A percentile compares a stretch with the other conserved stretches of the same genome.
phyloP scores from a whole-genome alignment of 2,329 filamentous ascomycete species.

The Nigrograna mackinnonii region DNA sequence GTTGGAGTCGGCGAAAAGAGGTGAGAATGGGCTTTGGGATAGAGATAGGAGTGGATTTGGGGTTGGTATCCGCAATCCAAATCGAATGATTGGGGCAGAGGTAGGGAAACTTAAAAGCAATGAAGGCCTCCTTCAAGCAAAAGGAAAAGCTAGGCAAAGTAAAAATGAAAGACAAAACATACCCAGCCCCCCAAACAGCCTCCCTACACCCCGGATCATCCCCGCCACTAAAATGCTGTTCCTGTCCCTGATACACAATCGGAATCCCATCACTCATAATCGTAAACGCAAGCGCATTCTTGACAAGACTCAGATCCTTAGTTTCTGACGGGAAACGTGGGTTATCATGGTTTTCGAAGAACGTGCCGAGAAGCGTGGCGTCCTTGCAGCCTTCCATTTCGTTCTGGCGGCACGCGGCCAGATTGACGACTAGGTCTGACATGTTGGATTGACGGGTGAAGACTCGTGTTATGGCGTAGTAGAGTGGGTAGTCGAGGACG shows the following conservation, averaged over 20 bases:
- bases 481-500: conserved; percentile 8
- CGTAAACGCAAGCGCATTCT: conserved; percentile 43
- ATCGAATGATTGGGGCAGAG: too few relatives aligned
- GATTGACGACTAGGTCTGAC: conserved; percentile 6
- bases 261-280: conserved; percentile 48
- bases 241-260: conserved; percentile 47
- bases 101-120: too few relatives aligned
- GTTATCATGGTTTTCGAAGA: conserved; percentile 48
- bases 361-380: conserved; percentile 40
- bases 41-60: too few relatives aligned
- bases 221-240: conserved; percentile 44
- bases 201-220: conserved; percentile 42
- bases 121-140: too few relatives aligned
- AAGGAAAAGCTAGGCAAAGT: too few relatives aligned
- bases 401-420: neutral
- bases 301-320: conserved; percentile 37
- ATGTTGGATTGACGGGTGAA: conserved; percentile 2
- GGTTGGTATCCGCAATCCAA: too few relatives aligned
- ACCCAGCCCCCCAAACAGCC: conserved; percentile 43
- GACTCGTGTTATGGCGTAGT: conserved; percentile 4
- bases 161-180: too few relatives aligned
- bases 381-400: too few relatives aligned
- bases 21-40: too few relatives aligned
- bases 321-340: conserved; percentile 44
- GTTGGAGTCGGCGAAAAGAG: too few relatives aligned